These are phyloP conservation scores for Exophiala oligosperma DNA, from an alignment of 2,329 filamentous ascomycete species.

Conservation along the genomic window DNA sequence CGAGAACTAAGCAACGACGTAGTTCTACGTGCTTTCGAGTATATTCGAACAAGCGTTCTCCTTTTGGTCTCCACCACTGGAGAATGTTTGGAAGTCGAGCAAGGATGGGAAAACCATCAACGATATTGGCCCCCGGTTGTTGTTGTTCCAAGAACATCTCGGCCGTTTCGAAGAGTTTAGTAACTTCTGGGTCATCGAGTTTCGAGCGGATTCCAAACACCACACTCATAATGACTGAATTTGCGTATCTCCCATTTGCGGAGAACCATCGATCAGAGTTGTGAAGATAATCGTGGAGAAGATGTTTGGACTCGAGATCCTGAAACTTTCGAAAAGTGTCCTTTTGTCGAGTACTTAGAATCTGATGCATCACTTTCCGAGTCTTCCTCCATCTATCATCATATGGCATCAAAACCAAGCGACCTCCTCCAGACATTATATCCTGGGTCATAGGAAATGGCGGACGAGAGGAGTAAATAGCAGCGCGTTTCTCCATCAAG, in stretches of 20 bases:
- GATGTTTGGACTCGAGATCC: constrained; percentile 16
- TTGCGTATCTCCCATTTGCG: constrained; percentile 43
- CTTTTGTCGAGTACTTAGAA: constrained; percentile 11
- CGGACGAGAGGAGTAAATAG: neutral
- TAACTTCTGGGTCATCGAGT: constrained; percentile 21
- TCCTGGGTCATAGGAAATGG: neutral
- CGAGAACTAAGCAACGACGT: too few species aligned
- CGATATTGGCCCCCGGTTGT: constrained; percentile 37
- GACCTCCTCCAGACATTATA: constrained; percentile 13
- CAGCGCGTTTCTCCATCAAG: neutral
- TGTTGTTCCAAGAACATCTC: constrained; percentile 38
- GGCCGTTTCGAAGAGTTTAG: constrained; percentile 36
- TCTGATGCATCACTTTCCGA: constrained; percentile 19
- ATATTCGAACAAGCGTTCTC: neutral
- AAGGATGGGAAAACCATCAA: constrained; percentile 39
- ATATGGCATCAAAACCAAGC: constrained; percentile 46
- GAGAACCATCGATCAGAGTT: constrained; percentile 34
- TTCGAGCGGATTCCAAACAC: constrained; percentile 50
- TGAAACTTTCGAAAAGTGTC: constrained; percentile 13
- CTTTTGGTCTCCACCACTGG: constrained; percentile 6
- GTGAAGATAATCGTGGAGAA: constrained; percentile 15
- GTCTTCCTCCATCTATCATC: constrained; percentile 11
- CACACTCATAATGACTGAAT: constrained; percentile 41
- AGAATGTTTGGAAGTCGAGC: constrained; percentile 29
- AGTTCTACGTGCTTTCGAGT: too few species aligned